A percentile compares a stretch with the other conserved stretches of the same genome.
phyloP scores from a whole-genome alignment of 768 basidiomycete genomes.

The Mycena leptocephala region DNA sequence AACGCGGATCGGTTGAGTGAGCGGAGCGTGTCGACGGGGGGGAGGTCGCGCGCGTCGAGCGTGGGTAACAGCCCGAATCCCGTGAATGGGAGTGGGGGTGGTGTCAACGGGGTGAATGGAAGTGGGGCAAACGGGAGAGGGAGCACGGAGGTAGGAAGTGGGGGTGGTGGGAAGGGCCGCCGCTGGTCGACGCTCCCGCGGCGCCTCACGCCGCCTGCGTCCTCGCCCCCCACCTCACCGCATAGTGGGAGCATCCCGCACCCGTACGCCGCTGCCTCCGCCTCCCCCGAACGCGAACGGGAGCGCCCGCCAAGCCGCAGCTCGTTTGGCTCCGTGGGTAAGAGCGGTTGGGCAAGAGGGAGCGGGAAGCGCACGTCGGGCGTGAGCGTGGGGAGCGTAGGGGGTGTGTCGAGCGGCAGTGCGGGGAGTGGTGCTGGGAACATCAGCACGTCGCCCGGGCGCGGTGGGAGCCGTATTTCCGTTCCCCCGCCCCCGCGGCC shows the following conservation, averaged over 20 bases:
- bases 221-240: constrained; percentile 12
- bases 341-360: background rate
- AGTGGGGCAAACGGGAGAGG: background rate
- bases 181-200: constrained; percentile 35
- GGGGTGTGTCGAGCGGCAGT: background rate
- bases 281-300: background rate
- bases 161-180: background rate
- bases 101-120: background rate
- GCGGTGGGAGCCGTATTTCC: constrained; percentile 60
- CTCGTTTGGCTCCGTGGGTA: constrained; percentile 19
- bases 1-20: constrained; percentile 3
- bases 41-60: constrained; percentile 30
- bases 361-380: constrained; percentile 22
- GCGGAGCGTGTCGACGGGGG: constrained; percentile 23
- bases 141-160: background rate
- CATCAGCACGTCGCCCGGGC: constrained; percentile 3
- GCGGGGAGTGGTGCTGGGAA: background rate
- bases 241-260: constrained; percentile 25
- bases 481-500: constrained; percentile 84
- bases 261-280: constrained; percentile 31
- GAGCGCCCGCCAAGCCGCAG: constrained; percentile 25
- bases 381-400: constrained; percentile 5
- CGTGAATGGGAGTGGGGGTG: no score
- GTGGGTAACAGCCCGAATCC: background rate
- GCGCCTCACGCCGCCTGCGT: constrained; percentile 29